These are phyloP conservation scores for Exophiala calicioides DNA, from an alignment of 2,329 filamentous ascomycete genomes.

Conservation along the genomic window DNA sequence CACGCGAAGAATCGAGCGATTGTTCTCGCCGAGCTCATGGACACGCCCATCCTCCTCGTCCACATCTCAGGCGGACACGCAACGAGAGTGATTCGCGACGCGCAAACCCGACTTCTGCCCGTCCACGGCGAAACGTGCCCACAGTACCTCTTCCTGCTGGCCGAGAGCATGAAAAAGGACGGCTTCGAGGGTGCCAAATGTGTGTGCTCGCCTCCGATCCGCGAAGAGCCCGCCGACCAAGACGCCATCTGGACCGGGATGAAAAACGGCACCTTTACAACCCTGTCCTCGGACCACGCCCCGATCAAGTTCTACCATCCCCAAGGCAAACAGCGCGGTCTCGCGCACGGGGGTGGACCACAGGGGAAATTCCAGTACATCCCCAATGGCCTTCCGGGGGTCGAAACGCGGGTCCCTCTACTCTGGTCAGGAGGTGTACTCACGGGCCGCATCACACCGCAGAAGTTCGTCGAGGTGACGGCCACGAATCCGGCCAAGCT, in stretches of 20 bases:
- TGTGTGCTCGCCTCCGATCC: conserved; percentile 55
- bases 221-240: conserved; percentile 49
- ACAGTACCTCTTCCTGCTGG: conserved; percentile 58
- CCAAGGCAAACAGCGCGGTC: conserved; percentile 40
- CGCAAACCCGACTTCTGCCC: conserved; percentile 54
- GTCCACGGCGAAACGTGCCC: conserved; percentile 61
- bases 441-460: conserved; percentile 17
- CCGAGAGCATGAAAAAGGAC: conserved; percentile 40
- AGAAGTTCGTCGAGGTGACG: conserved; percentile 46
- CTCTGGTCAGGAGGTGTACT: conserved; percentile 36
- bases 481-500: conserved; percentile 47
- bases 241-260: conserved; percentile 55
- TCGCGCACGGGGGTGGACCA: conserved; percentile 8
- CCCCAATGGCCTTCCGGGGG: conserved; percentile 46
- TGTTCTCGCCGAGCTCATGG: conserved; percentile 50
- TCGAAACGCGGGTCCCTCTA: conserved; percentile 45
- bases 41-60: conserved; percentile 56
- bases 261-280: conserved; percentile 56
- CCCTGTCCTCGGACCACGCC: conserved; percentile 53
- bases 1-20: conserved; percentile 49
- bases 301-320: conserved; percentile 40
- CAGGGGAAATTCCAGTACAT: conserved; percentile 41
- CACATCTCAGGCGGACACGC: conserved; percentile 41
- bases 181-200: conserved; percentile 52
- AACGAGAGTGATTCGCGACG: conserved; percentile 50